phyloP scores from a whole-genome alignment of 306 rosid genomes.

The Malus sieversii region DNA sequence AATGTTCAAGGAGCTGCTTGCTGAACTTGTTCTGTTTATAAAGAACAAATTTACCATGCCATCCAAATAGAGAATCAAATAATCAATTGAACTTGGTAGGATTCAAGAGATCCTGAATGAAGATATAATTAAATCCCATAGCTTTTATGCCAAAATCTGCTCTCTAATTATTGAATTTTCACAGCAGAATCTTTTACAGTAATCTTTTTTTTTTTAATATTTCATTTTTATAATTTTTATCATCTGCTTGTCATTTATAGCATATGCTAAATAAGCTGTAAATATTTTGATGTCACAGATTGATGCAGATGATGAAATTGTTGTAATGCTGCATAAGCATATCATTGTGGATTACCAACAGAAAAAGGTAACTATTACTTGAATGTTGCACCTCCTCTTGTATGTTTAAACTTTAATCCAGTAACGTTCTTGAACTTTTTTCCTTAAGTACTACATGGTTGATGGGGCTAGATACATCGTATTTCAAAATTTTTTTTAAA shows the following conservation, averaged over 20 bases:
- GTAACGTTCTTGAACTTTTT: neutral
- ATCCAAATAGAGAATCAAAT: no score
- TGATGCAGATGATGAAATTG: slow-evolving; percentile 51
- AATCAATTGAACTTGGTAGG: neutral
- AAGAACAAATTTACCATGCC: no score
- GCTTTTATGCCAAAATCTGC: neutral
- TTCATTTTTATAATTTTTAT: neutral
- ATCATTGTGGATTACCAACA: slow-evolving; percentile 63
- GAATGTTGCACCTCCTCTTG: neutral
- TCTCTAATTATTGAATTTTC: no score
- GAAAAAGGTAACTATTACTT: slow-evolving; percentile 54
- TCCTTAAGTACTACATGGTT: neutral
- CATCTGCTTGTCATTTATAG: neutral
- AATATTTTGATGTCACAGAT: slow-evolving; percentile 40
- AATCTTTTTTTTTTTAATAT: no score
- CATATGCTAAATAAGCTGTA: neutral
- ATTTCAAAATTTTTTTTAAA: neutral
- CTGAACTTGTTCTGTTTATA: no score
- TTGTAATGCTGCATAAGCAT: slow-evolving; percentile 61
- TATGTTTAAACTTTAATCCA: slow-evolving; percentile 3
- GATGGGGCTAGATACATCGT: neutral
- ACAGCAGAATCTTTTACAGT: neutral
- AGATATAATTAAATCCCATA: neutral
- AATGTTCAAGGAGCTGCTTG: no score
- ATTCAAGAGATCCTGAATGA: neutral